A percentile compares a stretch with the other conserved stretches of the same genome.
Evolutionary conservation across 371 early-diverging fungal species (phyloP).

Genomic region (Apophysomyces trapeziformis): DNA sequence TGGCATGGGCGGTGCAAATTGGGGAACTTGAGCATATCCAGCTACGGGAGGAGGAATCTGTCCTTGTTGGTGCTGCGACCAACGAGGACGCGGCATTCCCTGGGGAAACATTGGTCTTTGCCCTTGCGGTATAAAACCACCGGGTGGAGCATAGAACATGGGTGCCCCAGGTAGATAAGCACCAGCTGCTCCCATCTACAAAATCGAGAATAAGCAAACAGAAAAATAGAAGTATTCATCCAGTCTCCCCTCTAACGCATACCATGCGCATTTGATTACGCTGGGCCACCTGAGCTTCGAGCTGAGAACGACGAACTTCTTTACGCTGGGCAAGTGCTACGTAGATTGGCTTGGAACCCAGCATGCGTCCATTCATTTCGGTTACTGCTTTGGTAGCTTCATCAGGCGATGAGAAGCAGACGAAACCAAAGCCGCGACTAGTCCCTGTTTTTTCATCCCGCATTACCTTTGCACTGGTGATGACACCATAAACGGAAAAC

Average conservation of each 20-base stretch:
- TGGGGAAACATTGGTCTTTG: conserved; percentile 76
- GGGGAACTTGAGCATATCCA: conserved; percentile 57
- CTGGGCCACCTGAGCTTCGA: conserved; percentile 95
- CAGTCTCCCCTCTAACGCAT: conserved; percentile 25
- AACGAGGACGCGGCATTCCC: conserved; percentile 74
- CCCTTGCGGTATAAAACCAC: conserved; percentile 59
- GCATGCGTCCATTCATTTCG: conserved; percentile 92
- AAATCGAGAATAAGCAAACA: background rate
- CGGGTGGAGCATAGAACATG: conserved; percentile 63
- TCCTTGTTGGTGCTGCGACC: conserved; percentile 67
- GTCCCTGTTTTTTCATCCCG: conserved; percentile 81
- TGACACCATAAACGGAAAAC: conserved; percentile 93
- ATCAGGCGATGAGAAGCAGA: conserved; percentile 90
- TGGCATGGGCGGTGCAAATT: conserved; percentile 47
- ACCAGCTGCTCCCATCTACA: conserved; percentile 29
- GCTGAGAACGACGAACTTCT: conserved; percentile 91
- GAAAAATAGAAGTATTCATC: background rate
- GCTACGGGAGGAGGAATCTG: conserved; percentile 50
- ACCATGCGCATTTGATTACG: conserved; percentile 82
- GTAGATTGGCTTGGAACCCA: conserved; percentile 95
- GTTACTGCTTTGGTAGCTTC: conserved; percentile 91
- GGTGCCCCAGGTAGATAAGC: conserved; percentile 51
- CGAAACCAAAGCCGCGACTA: conserved; percentile 90
- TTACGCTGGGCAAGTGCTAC: conserved; percentile 98
- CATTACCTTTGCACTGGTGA: conserved; percentile 98